Base-by-base conservation (phyloP, 805 yeast species). In the Saccharomycopsis fibuligera region DNA sequence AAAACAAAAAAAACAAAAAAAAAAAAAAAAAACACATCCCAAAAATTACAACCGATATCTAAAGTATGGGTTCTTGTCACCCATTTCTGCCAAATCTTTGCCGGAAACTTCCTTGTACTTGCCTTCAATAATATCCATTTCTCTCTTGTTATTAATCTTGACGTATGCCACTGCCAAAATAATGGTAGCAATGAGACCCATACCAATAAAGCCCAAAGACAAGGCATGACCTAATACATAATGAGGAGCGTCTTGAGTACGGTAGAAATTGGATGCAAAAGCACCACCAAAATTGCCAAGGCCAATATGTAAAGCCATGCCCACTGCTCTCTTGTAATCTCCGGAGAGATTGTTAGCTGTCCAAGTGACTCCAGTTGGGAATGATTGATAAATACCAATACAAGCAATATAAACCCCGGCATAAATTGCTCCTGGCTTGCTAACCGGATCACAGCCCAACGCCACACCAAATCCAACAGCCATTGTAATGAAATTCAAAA, bases 31-130 rank as follows among this genome's bases (percentile, higher is more conserved):
- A 35, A 3, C 3, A 35, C 16, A 35, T 16, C 9, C 16, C n/a
- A 8, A 9, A 12, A 29, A 41, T 43, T 21, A 50, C 14, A 48
- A 30, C 23, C 54, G 40, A 50, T 70, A 70, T 16, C 58, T 56
- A 50, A 63, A 71, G 38, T 63, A 62, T 0, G 76, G 75, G 41
- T 65, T 65, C 53, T 64, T 65, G 56, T 71, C 74, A 17, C 75
- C 75, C 70, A 68, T 58, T 41, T 59, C 61, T 12, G 60, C 50
- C 39, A 70, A 56, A 41, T 68, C 63, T 23, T 54, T 51, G 22
- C 57, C 60, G 5, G 62, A 53, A 40, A 52, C 50, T 5, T 51
- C 55, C 45, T 61, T 67, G 48, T 60, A 69, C 29, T 55, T 56
- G 1, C 72, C 73, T 24, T 58, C 59, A 19, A 54, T 45, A 31